Percentiles rank a stretch among this genome's conserved stretches.
Conservation (phyloP, 2,329 filamentous ascomycete species). For the Aspergillus pseudoterreus region DNA sequence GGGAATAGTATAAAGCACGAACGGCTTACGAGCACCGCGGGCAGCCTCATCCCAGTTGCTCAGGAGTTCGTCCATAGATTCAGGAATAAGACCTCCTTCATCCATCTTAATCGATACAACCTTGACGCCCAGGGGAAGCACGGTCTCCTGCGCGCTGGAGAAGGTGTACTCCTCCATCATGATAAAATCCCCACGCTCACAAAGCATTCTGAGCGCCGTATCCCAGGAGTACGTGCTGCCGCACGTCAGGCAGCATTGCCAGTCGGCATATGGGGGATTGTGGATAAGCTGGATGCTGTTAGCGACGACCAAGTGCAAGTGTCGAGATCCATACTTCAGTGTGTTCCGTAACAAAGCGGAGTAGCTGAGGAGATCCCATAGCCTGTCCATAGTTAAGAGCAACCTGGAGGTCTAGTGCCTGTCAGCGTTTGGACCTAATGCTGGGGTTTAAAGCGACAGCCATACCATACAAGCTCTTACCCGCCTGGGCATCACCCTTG, state of each 20-base stretch:
- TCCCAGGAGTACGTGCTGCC: slow-evolving; percentile 86
- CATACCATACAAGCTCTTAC: slow-evolving; percentile 52
- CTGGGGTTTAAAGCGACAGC: not conserved
- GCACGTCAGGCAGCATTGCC: slow-evolving; percentile 77
- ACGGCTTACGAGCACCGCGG: slow-evolving; percentile 60
- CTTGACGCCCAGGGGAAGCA: slow-evolving; percentile 59
- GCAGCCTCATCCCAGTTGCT: slow-evolving; percentile 60
- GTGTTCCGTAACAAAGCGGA: slow-evolving; percentile 91
- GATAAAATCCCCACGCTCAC: slow-evolving; percentile 69
- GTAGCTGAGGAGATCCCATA: slow-evolving; percentile 76
- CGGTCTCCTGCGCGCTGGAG: slow-evolving; percentile 68
- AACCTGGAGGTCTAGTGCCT: slow-evolving; percentile 67
- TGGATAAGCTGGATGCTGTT: slow-evolving; percentile 60
- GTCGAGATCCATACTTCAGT: slow-evolving; percentile 59
- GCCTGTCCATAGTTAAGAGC: slow-evolving; percentile 93
- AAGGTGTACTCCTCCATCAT: slow-evolving; percentile 92
- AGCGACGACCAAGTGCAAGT: not conserved
- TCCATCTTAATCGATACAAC: slow-evolving; percentile 64
- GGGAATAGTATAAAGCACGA: slow-evolving; percentile 67
- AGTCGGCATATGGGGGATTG: slow-evolving; percentile 83
- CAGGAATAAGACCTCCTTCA: slow-evolving; percentile 60
- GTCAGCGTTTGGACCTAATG: not conserved
- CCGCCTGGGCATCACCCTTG: slow-evolving; percentile 76
- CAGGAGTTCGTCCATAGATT: slow-evolving; percentile 60
- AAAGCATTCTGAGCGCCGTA: slow-evolving; percentile 77